Evolutionary conservation across 257 asterid genomes (phyloP).

Genomic region (Lantana camara): DNA sequence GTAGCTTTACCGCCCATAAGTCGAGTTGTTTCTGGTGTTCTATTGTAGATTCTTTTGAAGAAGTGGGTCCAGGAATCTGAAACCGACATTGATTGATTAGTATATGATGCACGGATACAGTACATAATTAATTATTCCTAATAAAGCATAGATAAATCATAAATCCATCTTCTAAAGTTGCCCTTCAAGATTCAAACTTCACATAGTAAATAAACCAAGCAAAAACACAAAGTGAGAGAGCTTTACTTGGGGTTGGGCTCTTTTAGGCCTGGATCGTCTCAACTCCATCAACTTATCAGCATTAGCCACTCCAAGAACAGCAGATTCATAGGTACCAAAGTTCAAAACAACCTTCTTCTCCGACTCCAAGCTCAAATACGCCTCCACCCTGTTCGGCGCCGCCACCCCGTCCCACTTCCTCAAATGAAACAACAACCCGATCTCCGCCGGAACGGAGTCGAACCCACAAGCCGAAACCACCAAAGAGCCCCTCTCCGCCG

Average conservation of each 20-base stretch:
- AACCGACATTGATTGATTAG: conserved; percentile 2
- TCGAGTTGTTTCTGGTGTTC: conserved; percentile 70
- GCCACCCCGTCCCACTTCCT: conserved; percentile 63
- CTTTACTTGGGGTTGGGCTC: conserved; percentile 62
- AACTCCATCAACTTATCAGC: conserved; percentile 51
- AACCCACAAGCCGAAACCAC: conserved; percentile 87
- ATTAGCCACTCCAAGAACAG: conserved; percentile 85
- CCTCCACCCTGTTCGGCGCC: conserved; percentile 68
- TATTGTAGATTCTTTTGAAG: conserved; percentile 53
- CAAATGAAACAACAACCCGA: conserved; percentile 69
- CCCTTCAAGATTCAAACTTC: not conserved
- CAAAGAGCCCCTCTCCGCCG: conserved; percentile 62
- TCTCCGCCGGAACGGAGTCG: conserved; percentile 87
- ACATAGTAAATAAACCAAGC: not conserved
- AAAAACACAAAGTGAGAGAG: not conserved
- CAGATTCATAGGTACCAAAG: conserved; percentile 74
- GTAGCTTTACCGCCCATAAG: conserved; percentile 76
- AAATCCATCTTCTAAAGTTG: not conserved
- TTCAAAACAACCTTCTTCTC: conserved; percentile 68
- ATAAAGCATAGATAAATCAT: not conserved
- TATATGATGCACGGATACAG: not conserved
- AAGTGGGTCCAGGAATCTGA: conserved; percentile 86
- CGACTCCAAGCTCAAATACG: conserved; percentile 82
- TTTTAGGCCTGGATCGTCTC: conserved; percentile 65
- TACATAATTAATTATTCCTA: too few species aligned